Conservation (phyloP, 2,329 filamentous ascomycete species). For the Lizonia empirigonia region DNA sequence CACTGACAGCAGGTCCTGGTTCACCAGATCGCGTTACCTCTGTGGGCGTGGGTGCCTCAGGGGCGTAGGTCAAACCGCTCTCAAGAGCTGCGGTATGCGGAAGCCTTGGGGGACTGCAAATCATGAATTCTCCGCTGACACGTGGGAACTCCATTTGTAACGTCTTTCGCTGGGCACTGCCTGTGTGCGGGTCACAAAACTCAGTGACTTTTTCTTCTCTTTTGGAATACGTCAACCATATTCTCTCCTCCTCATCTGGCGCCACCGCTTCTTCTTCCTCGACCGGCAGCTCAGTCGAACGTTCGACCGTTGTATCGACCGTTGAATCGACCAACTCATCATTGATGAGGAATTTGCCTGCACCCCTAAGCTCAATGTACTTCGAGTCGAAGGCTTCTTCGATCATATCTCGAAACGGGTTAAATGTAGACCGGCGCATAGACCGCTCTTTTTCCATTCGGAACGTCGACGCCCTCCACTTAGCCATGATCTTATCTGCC, state of each 20-base stretch:
- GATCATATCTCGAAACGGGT: slow-evolving; percentile 1
- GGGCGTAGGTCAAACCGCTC: background rate
- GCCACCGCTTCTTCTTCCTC: background rate
- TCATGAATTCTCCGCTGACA: background rate
- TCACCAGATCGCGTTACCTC: background rate
- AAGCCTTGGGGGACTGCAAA: background rate
- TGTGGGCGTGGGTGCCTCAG: background rate
- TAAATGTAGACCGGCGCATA: background rate
- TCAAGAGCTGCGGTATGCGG: background rate
- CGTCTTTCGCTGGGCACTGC: background rate
- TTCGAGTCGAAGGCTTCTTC: slow-evolving; percentile 4
- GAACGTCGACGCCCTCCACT: background rate
- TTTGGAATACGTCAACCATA: background rate
- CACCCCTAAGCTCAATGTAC: slow-evolving; percentile 3
- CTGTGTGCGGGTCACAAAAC: background rate
- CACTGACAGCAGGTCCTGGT: background rate
- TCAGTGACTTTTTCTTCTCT: background rate
- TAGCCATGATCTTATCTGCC: background rate
- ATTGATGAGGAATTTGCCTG: slow-evolving; percentile 1
- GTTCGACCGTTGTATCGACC: background rate
- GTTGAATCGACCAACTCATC: background rate
- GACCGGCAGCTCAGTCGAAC: background rate
- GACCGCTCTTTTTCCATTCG: background rate
- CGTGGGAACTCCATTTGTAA: background rate
- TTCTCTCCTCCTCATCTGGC: background rate